Base-by-base conservation (phyloP, 495 filamentous ascomycete species). In the Aspergillus bridgeri region DNA sequence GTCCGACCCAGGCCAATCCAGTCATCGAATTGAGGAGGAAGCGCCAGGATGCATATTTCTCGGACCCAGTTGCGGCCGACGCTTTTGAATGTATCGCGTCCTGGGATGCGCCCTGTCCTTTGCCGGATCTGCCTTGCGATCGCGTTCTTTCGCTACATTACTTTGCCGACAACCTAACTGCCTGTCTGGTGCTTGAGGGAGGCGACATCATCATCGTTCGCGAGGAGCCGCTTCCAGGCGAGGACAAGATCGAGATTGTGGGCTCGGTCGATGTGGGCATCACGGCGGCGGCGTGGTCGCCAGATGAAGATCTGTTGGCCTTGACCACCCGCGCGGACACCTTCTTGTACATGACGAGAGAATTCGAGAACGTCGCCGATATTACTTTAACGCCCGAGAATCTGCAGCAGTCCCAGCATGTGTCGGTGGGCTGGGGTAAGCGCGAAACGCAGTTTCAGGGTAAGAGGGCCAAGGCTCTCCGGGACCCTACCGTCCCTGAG, bases 351-450 rank as follows among this genome's bases (percentile, higher is more conserved):
- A 96, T 98, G 93, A 96, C 90, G 19, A 81, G 92, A 58, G 85
- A 86, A 44, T 96, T 96, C 62, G 93, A 98, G 65, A 86, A 86
- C 63, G 82, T 95, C 53, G 79, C 85, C 6, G 86, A 89, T 64
- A 80, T 89, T 57, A 78, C 78, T 13, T 86, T 96, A 61, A 81
- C 81, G 4, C 64, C 75, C 4, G 88, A 91, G 22, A 94, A 98
- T 71, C 76, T 96, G 54, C 86, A 91, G 65, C 81, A 84, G 2
- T 98, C 94, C 1, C 91, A 89, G 69, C 94, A 98, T 82, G 94
- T 98, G 45, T 96, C 92, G 19, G 94, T 98, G 21, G 94, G 94
- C 52, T 98, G 94, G 94, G 94, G 94, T 59, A 98, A 98, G 77
- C 86, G 88, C 67, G 94, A 98, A 72, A 98, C 94, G 6, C 94